Conservation (phyloP, 805 yeast genomes). For the Kurtzmaniella cleridarum region DNA sequence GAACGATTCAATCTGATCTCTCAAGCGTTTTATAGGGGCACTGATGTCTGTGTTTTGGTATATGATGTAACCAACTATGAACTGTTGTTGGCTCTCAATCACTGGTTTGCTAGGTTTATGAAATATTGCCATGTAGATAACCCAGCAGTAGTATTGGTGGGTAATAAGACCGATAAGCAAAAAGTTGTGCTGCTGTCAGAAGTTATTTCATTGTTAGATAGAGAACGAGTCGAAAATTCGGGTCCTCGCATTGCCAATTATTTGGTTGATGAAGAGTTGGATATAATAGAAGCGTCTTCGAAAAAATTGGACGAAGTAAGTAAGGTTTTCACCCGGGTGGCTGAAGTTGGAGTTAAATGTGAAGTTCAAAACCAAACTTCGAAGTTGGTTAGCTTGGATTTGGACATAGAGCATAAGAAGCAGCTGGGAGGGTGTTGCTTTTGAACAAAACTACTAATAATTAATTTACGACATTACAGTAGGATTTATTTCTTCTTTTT, state of each 20-base stretch:
- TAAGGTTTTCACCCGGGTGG: slow-evolving; percentile 31
- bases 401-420: neutral
- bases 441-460: neutral
- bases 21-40: slow-evolving; percentile 54
- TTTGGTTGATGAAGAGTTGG: slow-evolving; percentile 29
- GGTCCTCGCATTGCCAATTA: slow-evolving; percentile 18
- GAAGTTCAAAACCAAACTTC: slow-evolving; percentile 5
- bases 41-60: slow-evolving; percentile 50
- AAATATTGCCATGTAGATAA: slow-evolving; percentile 41
- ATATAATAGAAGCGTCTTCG: slow-evolving; percentile 28
- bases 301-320: slow-evolving; percentile 26
- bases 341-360: slow-evolving; percentile 24
- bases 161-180: slow-evolving; percentile 43
- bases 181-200: neutral
- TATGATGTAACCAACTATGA: slow-evolving; percentile 52
- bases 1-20: slow-evolving; percentile 45
- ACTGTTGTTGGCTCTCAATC: slow-evolving; percentile 40
- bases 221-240: slow-evolving; percentile 8
- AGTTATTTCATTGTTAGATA: neutral
- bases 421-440: slow-evolving; percentile 2
- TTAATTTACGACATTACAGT: neutral
- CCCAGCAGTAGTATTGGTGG: slow-evolving; percentile 49
- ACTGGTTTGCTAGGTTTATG: slow-evolving; percentile 45
- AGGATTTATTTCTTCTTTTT: neutral
- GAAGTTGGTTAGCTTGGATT: slow-evolving; percentile 5